phyloP scores from a whole-genome alignment of 495 filamentous ascomycete species.

The Aspergillus funiculosus region DNA sequence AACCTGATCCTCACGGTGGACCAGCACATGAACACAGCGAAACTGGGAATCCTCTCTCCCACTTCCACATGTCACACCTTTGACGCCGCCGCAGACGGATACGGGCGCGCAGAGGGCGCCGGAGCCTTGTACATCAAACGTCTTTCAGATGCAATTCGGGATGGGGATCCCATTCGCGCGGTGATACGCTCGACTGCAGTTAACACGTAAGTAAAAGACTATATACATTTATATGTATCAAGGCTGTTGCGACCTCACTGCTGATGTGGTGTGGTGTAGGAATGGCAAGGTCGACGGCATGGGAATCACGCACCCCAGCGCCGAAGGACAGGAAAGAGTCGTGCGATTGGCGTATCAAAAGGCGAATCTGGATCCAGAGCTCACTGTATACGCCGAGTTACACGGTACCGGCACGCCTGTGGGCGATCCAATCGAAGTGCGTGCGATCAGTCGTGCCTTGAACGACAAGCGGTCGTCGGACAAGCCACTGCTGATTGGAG shows the following conservation, averaged over 20 bases:
- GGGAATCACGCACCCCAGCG: constrained; percentile 51
- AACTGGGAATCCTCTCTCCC: constrained; percentile 17
- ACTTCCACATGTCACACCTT: constrained; percentile 48
- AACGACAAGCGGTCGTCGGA: constrained; percentile 33
- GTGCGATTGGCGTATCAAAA: constrained; percentile 47
- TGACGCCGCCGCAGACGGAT: constrained; percentile 55
- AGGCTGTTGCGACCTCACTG: too few relatives aligned
- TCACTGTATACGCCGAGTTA: constrained; percentile 40
- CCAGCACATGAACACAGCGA: constrained; percentile 27
- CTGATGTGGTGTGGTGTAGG: too few relatives aligned
- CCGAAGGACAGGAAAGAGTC: constrained; percentile 46
- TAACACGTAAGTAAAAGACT: too few relatives aligned
- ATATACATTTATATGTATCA: too few relatives aligned
- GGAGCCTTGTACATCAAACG: constrained; percentile 31
- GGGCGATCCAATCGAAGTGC: constrained; percentile 55
- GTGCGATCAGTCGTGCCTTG: constrained; percentile 31
- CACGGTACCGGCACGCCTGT: constrained; percentile 46
- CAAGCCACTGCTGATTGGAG: not conserved
- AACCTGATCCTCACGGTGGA: constrained; percentile 38
- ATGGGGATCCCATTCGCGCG: constrained; percentile 32
- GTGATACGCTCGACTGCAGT: constrained; percentile 30
- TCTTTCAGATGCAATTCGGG: constrained; percentile 24
- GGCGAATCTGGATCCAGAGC: constrained; percentile 34
- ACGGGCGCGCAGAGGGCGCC: constrained; percentile 53
- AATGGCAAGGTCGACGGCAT: too few relatives aligned